These are phyloP conservation scores for Aspergillus texensis DNA, from an alignment of 2,329 filamentous ascomycete genomes.

Conservation along the genomic window DNA sequence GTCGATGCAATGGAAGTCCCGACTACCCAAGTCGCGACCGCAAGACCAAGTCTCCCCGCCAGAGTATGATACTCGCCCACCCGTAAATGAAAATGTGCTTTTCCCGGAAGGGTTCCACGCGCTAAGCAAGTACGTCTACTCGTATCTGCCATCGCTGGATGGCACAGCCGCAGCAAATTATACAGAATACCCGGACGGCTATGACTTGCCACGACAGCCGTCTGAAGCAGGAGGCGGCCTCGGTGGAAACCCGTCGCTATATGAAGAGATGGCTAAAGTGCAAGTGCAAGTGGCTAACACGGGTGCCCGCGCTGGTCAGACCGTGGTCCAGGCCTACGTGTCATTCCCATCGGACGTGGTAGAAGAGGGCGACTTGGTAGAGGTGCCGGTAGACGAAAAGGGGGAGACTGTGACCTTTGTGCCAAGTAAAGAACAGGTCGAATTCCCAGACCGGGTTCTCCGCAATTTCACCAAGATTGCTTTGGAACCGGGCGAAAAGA, in stretches of 20 bases:
- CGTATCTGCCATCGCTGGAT: constrained; percentile 61
- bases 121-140: constrained; percentile 72
- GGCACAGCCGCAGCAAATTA: constrained; percentile 50
- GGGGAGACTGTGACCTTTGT: constrained; percentile 15
- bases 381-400: constrained; percentile 11
- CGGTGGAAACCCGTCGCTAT: constrained; percentile 51
- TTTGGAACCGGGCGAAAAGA: constrained; percentile 57
- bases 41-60: constrained; percentile 52
- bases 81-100: constrained; percentile 58
- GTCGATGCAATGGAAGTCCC: constrained; percentile 52
- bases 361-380: constrained; percentile 24
- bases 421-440: constrained; percentile 46
- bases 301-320: constrained; percentile 50
- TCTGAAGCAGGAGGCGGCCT: constrained; percentile 71
- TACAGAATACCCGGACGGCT: constrained; percentile 58
- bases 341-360: constrained; percentile 57
- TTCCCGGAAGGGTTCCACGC: constrained; percentile 64
- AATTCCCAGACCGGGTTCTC: constrained; percentile 66
- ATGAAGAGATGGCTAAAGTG: constrained; percentile 52
- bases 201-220: constrained; percentile 50
- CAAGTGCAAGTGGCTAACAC: constrained; percentile 53
- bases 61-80: constrained; percentile 57
- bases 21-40: constrained; percentile 48
- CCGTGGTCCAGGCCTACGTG: constrained; percentile 66
- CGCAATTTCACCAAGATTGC: constrained; percentile 73